Percentiles rank a stretch among this genome's conserved stretches.
Evolutionary conservation across 176 grass and related monocot species (phyloP).

Genomic region (Oryza longistaminata): DNA sequence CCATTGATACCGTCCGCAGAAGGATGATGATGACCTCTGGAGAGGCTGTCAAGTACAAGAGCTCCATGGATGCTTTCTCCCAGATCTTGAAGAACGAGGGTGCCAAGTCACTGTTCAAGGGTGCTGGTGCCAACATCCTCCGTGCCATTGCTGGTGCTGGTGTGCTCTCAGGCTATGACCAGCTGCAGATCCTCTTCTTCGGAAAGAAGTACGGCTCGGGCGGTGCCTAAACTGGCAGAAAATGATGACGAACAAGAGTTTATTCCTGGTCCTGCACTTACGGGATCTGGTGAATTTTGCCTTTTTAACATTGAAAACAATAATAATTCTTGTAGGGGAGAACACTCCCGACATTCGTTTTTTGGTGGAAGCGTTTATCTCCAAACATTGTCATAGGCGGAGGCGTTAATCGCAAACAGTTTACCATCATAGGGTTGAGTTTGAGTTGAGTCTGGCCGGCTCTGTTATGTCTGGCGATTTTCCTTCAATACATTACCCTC

Average conservation of each 20-base stretch:
- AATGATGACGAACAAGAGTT: constrained; percentile 59
- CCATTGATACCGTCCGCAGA: constrained; percentile 90
- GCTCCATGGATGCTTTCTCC: constrained; percentile 72
- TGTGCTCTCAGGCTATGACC: constrained; percentile 89
- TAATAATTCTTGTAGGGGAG: constrained; percentile 60
- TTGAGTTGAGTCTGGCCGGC: constrained; percentile 37
- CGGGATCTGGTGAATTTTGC: constrained; percentile 49
- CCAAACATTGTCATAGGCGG: constrained; percentile 47
- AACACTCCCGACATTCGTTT: constrained; percentile 67
- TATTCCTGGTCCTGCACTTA: constrained; percentile 25
- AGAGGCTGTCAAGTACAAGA: constrained; percentile 94
- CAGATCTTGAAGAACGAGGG: constrained; percentile 92
- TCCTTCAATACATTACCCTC: constrained; percentile 40
- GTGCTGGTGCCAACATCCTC: constrained; percentile 94
- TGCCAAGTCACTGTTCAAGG: constrained; percentile 89
- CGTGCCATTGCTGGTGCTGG: constrained; percentile 93
- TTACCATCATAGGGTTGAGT: constrained; percentile 41
- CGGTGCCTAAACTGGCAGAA: constrained; percentile 52
- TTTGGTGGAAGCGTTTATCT: constrained; percentile 38
- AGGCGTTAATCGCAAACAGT: constrained; percentile 40
- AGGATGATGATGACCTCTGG: constrained; percentile 99
- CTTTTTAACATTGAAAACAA: constrained; percentile 50
- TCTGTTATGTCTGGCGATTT: constrained; percentile 38
- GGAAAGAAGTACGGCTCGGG: constrained; percentile 95
- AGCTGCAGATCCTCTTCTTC: constrained; percentile 94